Percentiles rank a stretch among this genome's conserved stretches.
Evolutionary conservation across 441 rosid genomes (phyloP).

Genomic region (Pelargonium fulgidum): DNA sequence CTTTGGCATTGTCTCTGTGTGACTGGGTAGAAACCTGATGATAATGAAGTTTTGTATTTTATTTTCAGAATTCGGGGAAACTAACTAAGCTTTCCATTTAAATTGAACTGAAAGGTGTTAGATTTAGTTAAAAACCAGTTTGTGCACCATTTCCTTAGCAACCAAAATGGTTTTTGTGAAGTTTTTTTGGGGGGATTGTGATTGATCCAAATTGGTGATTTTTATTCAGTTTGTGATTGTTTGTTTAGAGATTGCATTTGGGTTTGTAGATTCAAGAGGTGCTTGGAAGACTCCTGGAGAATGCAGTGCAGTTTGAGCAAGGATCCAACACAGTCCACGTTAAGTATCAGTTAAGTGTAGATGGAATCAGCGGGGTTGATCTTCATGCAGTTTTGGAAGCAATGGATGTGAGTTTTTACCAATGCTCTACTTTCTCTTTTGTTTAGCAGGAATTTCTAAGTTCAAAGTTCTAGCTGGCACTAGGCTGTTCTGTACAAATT

Average conservation of each 20-base stretch:
- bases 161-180: conserved; percentile 7
- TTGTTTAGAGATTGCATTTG: conserved; percentile 54
- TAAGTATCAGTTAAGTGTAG: conserved; percentile 39
- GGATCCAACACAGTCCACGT: conserved; percentile 45
- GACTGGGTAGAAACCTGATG: too few species aligned
- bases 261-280: conserved; percentile 91
- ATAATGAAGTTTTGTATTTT: too few species aligned
- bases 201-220: conserved; percentile 26
- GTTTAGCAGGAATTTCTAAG: neutral
- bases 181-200: conserved; percentile 16
- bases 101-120: neutral
- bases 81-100: neutral
- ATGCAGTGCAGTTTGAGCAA: conserved; percentile 60
- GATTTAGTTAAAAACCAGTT: neutral
- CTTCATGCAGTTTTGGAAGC: conserved; percentile 62
- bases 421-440: conserved; percentile 4
- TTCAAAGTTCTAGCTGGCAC: neutral
- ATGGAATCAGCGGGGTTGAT: conserved; percentile 43
- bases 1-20: neutral
- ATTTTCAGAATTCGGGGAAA: neutral
- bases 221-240: conserved; percentile 42
- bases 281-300: conserved; percentile 63
- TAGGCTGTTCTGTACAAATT: neutral
- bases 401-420: conserved; percentile 60
- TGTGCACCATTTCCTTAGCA: conserved; percentile 4